Conservation (phyloP, 306 rosid genomes). For the Phaseolus lunatus region DNA sequence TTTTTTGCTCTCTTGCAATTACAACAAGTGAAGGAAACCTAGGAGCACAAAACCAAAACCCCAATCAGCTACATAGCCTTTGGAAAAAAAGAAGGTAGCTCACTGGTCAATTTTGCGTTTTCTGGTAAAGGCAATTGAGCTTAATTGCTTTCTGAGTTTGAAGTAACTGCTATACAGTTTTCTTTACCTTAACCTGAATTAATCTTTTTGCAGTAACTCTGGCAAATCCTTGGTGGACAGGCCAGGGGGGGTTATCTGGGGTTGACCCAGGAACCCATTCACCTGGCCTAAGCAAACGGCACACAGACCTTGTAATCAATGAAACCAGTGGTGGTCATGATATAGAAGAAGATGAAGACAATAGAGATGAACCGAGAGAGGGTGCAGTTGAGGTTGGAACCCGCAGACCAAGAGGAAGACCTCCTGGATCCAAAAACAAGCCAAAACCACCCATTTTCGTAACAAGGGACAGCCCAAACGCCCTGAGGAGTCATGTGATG, state of each 20-base stretch:
- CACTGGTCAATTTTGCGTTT: neutral
- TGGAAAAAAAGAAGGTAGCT: neutral
- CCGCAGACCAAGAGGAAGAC: conserved; percentile 89
- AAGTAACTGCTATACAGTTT: neutral
- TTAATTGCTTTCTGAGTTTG: conserved; percentile 13
- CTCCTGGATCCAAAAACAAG: conserved; percentile 94
- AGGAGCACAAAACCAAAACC: neutral
- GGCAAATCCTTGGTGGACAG: conserved; percentile 99
- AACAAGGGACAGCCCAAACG: conserved; percentile 88
- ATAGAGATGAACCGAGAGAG: conserved; percentile 75
- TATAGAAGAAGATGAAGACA: conserved; percentile 58
- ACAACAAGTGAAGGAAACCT: neutral
- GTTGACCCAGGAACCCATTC: conserved; percentile 78
- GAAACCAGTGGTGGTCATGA: conserved; percentile 56
- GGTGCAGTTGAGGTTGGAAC: conserved; percentile 83
- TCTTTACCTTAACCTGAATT: neutral
- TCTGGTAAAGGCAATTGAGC: conserved; percentile 15
- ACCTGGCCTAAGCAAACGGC: conserved; percentile 56
- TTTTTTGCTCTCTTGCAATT: neutral
- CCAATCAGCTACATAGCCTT: neutral
- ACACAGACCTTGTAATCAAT: conserved; percentile 60
- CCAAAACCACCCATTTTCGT: conserved; percentile 95
- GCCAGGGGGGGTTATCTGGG: conserved; percentile 79
- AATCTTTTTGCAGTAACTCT: conserved; percentile 43
- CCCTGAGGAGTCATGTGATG: conserved; percentile 88